These are phyloP conservation scores for Fusarium tuaranense DNA, from an alignment of 2,329 filamentous ascomycete species.

Conservation along the genomic window DNA sequence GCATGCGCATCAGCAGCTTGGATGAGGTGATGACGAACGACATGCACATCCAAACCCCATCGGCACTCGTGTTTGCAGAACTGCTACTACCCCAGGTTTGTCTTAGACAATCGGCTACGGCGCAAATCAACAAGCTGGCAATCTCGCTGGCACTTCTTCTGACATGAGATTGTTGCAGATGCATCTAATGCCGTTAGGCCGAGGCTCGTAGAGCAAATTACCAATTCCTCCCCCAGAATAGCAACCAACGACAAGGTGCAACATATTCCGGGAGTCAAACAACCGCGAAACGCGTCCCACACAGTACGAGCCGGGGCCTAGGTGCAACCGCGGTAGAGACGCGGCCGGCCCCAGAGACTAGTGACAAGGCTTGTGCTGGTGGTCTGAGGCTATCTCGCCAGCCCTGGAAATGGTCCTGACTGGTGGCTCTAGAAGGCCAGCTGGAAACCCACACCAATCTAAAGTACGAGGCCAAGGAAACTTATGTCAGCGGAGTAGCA, in stretches of 20 bases:
- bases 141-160: background rate
- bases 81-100: conserved; percentile 32
- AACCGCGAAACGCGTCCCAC: background rate
- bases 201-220: conserved; percentile 18
- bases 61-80: conserved; percentile 4
- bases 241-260: conserved; percentile 1
- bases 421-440: conserved; percentile 8
- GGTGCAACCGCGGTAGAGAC: background rate
- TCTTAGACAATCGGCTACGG: conserved; percentile 25
- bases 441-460: conserved; percentile 31
- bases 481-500: conserved; percentile 26
- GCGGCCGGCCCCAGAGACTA: background rate
- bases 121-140: conserved; percentile 16
- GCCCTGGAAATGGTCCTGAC: conserved; percentile 25
- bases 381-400: conserved; percentile 18
- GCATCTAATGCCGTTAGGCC: conserved; percentile 22
- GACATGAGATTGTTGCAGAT: conserved; percentile 10
- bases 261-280: background rate
- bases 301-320: background rate
- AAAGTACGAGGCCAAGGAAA: background rate
- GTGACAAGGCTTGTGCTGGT: conserved; percentile 21
- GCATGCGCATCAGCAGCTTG: conserved; percentile 8
- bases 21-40: conserved; percentile 6
- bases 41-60: conserved; percentile 3
- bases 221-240: conserved; percentile 6